phyloP scores from a whole-genome alignment of 768 basidiomycete genomes.

The Tylopilus vinaceipallidus region DNA sequence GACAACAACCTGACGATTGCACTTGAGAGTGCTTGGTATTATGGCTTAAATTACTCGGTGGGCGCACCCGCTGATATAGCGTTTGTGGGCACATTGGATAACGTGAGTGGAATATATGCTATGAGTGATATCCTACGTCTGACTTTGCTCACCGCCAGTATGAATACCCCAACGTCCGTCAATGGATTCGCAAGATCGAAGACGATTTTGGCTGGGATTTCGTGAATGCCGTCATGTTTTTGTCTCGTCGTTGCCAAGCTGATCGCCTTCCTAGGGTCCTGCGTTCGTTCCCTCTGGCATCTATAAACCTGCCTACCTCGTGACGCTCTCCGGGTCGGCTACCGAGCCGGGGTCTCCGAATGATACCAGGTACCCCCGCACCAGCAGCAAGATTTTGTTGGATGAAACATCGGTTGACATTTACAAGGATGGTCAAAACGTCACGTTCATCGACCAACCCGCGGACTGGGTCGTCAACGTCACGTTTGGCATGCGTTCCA shows the following conservation, averaged over 20 bases:
- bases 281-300: conserved; percentile 57
- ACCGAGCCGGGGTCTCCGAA: conserved; percentile 21
- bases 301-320: conserved; percentile 53
- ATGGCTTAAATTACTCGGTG: conserved; percentile 52
- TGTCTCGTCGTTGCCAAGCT: no score
- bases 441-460: conserved; percentile 40
- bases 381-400: conserved; percentile 38
- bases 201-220: conserved; percentile 66
- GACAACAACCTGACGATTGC: conserved; percentile 48
- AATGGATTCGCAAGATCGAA: conserved; percentile 49
- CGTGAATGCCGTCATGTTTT: conserved; percentile 32
- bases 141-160: conserved; percentile 33
- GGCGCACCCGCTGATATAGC: conserved; percentile 39
- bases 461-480: conserved; percentile 59
- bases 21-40: conserved; percentile 52
- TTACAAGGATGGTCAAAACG: conserved; percentile 49
- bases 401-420: conserved; percentile 56
- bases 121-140: background rate
- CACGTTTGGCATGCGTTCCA: conserved; percentile 47
- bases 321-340: conserved; percentile 36
- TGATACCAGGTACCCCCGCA: conserved; percentile 22
- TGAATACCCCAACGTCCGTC: conserved; percentile 48
- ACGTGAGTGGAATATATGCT: conserved; percentile 26
- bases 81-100: conserved; percentile 18
- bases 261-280: conserved; percentile 40